Conservation (phyloP, 1,284 basidiomycete genomes). For the Rhodotorula glutinis region DNA sequence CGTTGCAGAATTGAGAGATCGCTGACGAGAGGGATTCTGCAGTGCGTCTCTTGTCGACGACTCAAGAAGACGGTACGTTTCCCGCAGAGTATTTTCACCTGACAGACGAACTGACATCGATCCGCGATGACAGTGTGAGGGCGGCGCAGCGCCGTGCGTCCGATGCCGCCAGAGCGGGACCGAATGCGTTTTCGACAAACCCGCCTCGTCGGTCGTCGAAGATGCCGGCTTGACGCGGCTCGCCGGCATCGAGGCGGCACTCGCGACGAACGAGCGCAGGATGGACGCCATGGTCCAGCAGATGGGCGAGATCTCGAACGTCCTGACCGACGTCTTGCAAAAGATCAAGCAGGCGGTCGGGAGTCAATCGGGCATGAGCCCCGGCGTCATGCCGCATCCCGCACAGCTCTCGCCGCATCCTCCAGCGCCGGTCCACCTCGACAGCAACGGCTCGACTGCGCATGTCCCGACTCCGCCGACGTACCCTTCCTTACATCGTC, state of each 20-base stretch:
- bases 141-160: slow-evolving; percentile 3
- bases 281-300: slow-evolving; percentile 16
- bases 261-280: slow-evolving; percentile 21
- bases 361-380: neutral
- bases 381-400: neutral
- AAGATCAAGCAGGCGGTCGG: slow-evolving; percentile 1
- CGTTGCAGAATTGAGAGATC: no score
- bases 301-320: slow-evolving; percentile 20
- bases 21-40: neutral
- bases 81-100: no score
- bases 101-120: no score
- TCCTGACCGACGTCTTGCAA: neutral
- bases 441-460: neutral
- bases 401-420: neutral
- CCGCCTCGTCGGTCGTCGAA: slow-evolving; percentile 9
- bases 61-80: slow-evolving; percentile 17
- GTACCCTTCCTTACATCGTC: neutral
- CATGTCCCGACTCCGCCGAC: slow-evolving; percentile 1
- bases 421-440: neutral
- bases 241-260: slow-evolving; percentile 13
- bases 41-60: slow-evolving; percentile 9
- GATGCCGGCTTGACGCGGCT: slow-evolving; percentile 21
- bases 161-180: slow-evolving; percentile 12
- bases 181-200: slow-evolving; percentile 18
- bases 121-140: slow-evolving; percentile 18